These are phyloP conservation scores for Aureobasidium sp. DNA, from an alignment of 2,329 filamentous ascomycete species.

Conservation along the genomic window DNA sequence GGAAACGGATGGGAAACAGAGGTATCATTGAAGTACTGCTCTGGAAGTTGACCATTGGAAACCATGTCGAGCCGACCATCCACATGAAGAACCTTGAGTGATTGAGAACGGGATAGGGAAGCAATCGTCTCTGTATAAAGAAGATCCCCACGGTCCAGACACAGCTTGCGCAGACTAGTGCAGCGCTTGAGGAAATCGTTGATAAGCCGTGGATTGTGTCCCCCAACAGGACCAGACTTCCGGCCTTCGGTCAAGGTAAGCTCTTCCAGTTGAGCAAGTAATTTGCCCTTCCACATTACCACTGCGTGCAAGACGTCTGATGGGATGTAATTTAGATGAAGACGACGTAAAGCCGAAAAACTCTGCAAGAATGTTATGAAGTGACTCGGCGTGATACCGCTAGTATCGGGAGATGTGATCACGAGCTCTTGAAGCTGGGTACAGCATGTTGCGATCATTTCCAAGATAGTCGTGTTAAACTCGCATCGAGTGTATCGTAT, in stretches of 20 bases:
- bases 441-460: background rate
- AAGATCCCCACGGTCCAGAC: rapidly evolving
- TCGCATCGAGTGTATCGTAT: background rate
- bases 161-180: background rate
- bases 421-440: background rate
- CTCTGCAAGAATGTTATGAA: background rate
- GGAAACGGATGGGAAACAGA: background rate
- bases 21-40: background rate
- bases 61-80: background rate
- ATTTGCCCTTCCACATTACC: background rate
- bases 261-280: background rate
- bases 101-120: rapidly evolving
- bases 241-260: background rate
- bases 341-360: background rate
- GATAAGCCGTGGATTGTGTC: background rate
- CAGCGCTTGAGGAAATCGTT: background rate
- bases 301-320: background rate
- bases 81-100: background rate
- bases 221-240: background rate
- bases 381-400: no score
- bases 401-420: background rate
- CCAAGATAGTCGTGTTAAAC: background rate
- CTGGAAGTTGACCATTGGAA: background rate
- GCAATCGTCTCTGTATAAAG: background rate
- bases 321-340: background rate